Conservation (phyloP, 75 land plant species). For the Cunninghamia lanceolata region DNA sequence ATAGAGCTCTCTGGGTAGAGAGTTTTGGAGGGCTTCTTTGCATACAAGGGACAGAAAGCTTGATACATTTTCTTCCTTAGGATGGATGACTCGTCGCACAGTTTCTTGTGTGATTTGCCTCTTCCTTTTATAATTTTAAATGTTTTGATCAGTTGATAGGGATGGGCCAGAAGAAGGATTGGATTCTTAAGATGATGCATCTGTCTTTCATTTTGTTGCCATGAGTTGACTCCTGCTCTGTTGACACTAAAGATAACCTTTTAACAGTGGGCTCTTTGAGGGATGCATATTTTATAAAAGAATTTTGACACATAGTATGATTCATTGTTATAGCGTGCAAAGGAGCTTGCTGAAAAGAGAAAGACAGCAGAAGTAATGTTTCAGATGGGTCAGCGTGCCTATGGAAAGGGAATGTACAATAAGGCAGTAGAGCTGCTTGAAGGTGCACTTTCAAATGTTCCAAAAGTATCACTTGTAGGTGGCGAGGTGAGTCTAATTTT, state of each 20-base stretch:
- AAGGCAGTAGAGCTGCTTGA: conserved; percentile 90
- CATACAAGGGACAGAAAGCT: background rate
- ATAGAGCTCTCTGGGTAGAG: background rate
- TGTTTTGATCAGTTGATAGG: background rate
- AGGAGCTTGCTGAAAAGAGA: conserved; percentile 85
- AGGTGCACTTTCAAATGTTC: conserved; percentile 84
- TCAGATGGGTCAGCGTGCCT: conserved; percentile 88
- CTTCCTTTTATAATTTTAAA: background rate
- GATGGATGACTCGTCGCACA: background rate
- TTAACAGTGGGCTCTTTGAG: background rate
- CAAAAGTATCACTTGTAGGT: conserved; percentile 72
- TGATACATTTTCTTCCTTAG: background rate
- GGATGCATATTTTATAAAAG: background rate
- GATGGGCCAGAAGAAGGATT: background rate
- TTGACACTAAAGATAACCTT: background rate
- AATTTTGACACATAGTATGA: background rate
- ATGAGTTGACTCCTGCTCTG: conserved; percentile 4
- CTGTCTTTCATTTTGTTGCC: background rate
- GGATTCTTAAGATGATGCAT: background rate
- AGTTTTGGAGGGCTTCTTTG: background rate
- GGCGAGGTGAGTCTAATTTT: conserved; percentile 74
- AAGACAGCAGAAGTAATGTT: conserved; percentile 85
- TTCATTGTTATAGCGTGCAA: conserved; percentile 46
- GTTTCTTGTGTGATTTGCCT: background rate
- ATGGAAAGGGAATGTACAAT: conserved; percentile 89